phyloP scores from a whole-genome alignment of 352 stramenopile species.

The Phytophthora pistaciae region DNA sequence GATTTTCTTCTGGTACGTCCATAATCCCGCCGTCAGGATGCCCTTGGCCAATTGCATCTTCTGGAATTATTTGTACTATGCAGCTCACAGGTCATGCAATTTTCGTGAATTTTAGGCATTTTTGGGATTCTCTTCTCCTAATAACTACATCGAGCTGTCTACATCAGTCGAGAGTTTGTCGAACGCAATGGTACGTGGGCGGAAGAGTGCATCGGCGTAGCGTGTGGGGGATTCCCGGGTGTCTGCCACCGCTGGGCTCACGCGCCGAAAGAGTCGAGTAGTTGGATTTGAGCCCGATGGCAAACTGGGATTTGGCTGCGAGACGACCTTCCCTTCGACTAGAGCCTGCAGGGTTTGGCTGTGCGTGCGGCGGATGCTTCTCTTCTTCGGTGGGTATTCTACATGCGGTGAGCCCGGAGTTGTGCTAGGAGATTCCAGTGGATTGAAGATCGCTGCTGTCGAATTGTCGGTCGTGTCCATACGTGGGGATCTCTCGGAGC shows the following conservation, averaged over 20 bases:
- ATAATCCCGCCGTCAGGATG: no score
- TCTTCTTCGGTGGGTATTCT: background rate
- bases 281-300: background rate
- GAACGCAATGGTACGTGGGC: background rate
- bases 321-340: background rate
- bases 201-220: slow-evolving; percentile 40
- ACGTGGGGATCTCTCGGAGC: background rate
- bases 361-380: background rate
- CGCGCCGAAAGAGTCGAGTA: slow-evolving; percentile 17
- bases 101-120: no score
- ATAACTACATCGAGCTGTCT: background rate
- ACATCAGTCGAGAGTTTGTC: slow-evolving; percentile 2
- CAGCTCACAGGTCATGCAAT: no score
- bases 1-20: no score
- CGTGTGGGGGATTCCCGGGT: slow-evolving; percentile 28
- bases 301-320: background rate
- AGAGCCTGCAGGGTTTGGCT: background rate
- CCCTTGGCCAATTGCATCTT: no score
- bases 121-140: no score
- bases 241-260: slow-evolving; percentile 34
- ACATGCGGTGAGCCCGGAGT: background rate
- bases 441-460: background rate
- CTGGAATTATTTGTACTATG: no score
- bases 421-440: background rate
- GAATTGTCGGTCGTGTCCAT: background rate